Evolutionary conservation across 1,139 yeast genomes (phyloP), one percentile per base, ranked within the genome.

Genomic region (Pichia sp.): DNA sequence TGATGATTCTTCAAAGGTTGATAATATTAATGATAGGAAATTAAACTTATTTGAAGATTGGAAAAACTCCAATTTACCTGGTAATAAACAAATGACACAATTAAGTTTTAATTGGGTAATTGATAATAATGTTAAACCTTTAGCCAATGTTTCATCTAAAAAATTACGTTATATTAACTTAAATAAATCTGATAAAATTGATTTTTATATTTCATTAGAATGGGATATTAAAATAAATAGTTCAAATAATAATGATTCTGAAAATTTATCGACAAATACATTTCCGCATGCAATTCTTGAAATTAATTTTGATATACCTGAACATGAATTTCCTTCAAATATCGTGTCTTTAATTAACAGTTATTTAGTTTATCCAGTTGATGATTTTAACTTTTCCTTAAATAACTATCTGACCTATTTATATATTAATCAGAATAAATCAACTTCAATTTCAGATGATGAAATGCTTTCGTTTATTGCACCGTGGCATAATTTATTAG

Each of bases 31-130:
- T n/a, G n/a, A n/a, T n/a, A n/a, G n/a, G 49, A 56, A 37, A 33
- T 37, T 3, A 39, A 39, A 30, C 16, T 51, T 28, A 16, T 52
- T 23, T 12, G 37, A 39, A 5, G 48, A 46, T 25, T 61, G 63
- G 62, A 38, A 44, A 30, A 38, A 42, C 2, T 45, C 51, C 2
- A 50, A 54, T 6, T 38, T 57, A 3, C 28, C 48, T 10, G 63
- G 64, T 9, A 60, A 61, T 41, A 50, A 55, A 8, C 56, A 55
- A 41, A 60, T 78, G 52, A 73, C 78, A n/a, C 75, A 70, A 55
- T 54, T 72, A 26, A 67, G 81, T 4, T 53, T 77, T 8, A 80
- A 78, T 51, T 73, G 79, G 67, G 63, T 80, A 16, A 60, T 74
- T 29, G 66, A 74, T 16, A 72, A 72, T 52, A 63, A 68, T 36